These are phyloP conservation scores for Coccinonectria pachysandricola DNA, from an alignment of 2,329 filamentous ascomycete genomes.

Conservation along the genomic window DNA sequence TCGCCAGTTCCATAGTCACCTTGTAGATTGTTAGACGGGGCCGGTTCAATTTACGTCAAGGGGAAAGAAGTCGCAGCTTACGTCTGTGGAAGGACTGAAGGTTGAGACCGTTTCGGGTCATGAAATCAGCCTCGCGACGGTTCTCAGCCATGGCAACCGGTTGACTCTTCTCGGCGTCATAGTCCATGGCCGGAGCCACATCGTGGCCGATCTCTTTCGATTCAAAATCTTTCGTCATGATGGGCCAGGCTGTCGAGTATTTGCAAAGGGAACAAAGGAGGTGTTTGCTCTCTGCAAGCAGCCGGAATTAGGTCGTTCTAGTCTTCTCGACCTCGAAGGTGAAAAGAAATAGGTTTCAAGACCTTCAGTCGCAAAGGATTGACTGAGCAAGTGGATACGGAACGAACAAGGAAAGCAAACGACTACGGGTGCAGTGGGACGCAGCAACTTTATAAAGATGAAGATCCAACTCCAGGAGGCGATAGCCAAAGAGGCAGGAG, in stretches of 20 bases:
- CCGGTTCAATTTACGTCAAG: too few relatives aligned
- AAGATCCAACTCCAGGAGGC: too few relatives aligned
- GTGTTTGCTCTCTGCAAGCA: slow-evolving; percentile 1
- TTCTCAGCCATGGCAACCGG: slow-evolving; percentile 8
- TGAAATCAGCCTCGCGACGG: slow-evolving; percentile 15
- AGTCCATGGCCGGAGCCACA: slow-evolving; percentile 5
- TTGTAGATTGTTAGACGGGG: too few relatives aligned
- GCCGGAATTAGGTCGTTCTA: too few relatives aligned
- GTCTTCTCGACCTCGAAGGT: too few relatives aligned
- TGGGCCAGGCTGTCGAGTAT: background rate
- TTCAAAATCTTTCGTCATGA: too few relatives aligned
- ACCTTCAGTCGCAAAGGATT: background rate
- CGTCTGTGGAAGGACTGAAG: slow-evolving; percentile 14
- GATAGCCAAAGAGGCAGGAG: slow-evolving; percentile 18
- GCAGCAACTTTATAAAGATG: too few relatives aligned
- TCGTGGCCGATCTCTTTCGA: slow-evolving; percentile 14
- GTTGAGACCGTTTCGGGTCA: slow-evolving; percentile 20
- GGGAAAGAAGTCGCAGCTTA: slow-evolving; percentile 4
- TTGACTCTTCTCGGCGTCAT: slow-evolving; percentile 10
- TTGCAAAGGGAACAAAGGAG: background rate
- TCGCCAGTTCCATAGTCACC: slow-evolving; percentile 17
- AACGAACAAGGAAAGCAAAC: too few relatives aligned
- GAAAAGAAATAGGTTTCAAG: background rate
- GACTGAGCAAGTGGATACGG: background rate
- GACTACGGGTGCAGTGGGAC: too few relatives aligned